A percentile compares a stretch with the other conserved stretches of the same genome.
Conservation (phyloP, 768 basidiomycete genomes). For the Tephrocybe sp. region DNA sequence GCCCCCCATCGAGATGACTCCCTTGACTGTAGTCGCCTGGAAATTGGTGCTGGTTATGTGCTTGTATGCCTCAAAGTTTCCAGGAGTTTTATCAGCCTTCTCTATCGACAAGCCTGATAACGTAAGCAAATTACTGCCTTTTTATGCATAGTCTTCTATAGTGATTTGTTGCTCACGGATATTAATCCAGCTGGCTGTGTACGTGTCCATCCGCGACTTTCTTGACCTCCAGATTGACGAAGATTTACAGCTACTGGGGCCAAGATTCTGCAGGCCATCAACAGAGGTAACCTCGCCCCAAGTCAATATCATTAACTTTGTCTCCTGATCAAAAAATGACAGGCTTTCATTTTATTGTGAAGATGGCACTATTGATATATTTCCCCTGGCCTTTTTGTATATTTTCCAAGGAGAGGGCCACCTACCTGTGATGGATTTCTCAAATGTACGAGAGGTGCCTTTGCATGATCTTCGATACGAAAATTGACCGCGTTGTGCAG, state of each 20-base stretch:
- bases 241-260: constrained; percentile 36
- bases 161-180: background rate
- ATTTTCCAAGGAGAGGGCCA: constrained; percentile 60
- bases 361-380: constrained; percentile 58
- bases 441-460: constrained; percentile 43
- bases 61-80: constrained; percentile 7
- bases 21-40: constrained; percentile 7
- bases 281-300: constrained; percentile 25
- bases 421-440: constrained; percentile 57
- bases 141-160: background rate
- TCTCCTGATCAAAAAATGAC: background rate
- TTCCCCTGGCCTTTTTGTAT: constrained; percentile 60
- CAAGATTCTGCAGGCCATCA: constrained; percentile 37
- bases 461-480: background rate
- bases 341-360: constrained; percentile 60
- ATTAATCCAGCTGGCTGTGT: constrained; percentile 33
- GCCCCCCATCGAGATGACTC: constrained; percentile 12
- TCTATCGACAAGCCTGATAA: constrained; percentile 35
- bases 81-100: constrained; percentile 24
- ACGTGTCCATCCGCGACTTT: constrained; percentile 11
- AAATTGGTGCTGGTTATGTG: constrained; percentile 14
- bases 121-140: constrained; percentile 23
- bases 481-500: constrained; percentile 25
- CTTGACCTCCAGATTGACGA: background rate
- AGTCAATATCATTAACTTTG: background rate